Evolutionary conservation across 352 stramenopile species (phyloP).

Genomic region (Phytopythium sindhum): DNA sequence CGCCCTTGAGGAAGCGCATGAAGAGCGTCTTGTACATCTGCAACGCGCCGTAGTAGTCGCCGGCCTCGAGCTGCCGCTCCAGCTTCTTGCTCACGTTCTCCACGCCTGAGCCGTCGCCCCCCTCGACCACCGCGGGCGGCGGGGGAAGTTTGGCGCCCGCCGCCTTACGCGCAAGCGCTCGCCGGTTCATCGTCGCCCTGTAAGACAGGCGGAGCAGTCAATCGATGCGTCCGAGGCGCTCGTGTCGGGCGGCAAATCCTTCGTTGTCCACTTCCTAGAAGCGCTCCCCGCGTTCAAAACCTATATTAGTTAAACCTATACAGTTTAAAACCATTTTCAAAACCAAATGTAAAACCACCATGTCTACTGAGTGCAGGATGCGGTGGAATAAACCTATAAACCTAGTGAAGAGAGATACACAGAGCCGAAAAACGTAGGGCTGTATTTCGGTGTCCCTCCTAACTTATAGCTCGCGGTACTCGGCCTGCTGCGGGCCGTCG

Average conservation of each 20-base stretch:
- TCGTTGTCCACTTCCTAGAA: not conserved
- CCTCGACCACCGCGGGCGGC: constrained; percentile 12
- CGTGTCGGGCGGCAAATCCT: not conserved
- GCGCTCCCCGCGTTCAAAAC: not conserved
- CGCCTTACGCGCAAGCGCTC: constrained; percentile 62
- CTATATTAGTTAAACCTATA: not conserved
- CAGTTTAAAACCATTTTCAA: not conserved
- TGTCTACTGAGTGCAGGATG: no score
- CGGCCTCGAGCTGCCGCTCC: constrained; percentile 59
- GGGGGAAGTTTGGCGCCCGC: constrained; percentile 39
- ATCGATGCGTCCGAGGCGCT: not conserved
- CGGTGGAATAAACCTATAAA: not conserved
- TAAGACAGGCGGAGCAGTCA: not conserved
- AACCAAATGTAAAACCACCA: not conserved
- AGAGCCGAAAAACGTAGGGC: not conserved
- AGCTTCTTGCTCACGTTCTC: constrained; percentile 81
- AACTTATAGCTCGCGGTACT: constrained; percentile 75
- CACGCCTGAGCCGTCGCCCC: constrained; percentile 44
- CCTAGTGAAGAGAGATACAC: not conserved
- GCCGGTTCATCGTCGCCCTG: constrained; percentile 54
- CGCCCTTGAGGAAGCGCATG: constrained; percentile 81
- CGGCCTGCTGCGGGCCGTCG: constrained; percentile 54
- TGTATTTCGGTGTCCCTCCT: not conserved
- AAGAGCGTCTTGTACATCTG: constrained; percentile 92
- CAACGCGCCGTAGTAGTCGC: constrained; percentile 84